Evolutionary conservation across 805 yeast species (phyloP).

Genomic region (Ogataea thermomethanolica): DNA sequence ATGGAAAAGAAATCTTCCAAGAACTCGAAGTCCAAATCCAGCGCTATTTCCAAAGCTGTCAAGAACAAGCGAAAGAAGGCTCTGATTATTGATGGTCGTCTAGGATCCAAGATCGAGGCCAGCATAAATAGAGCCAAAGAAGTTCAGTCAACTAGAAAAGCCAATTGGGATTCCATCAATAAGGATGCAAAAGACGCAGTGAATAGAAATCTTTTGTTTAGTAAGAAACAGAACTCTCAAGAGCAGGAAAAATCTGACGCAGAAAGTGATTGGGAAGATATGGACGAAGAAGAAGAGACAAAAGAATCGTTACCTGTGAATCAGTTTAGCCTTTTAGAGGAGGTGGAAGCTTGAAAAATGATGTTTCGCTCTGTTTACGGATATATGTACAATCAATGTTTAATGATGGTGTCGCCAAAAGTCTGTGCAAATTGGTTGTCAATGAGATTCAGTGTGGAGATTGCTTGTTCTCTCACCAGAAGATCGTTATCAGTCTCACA

Average conservation of each 20-base stretch:
- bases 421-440: conserved; percentile 25
- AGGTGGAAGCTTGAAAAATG: conserved; percentile 23
- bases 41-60: conserved; percentile 28
- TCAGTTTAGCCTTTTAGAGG: conserved; percentile 25
- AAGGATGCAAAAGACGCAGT: conserved; percentile 37
- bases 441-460: conserved; percentile 32
- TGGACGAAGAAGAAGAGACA: conserved; percentile 16
- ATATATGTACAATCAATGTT: conserved; percentile 5
- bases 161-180: conserved; percentile 72
- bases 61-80: conserved; percentile 45
- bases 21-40: conserved; percentile 16
- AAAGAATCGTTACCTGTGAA: conserved; percentile 17
- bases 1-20: conserved; percentile 36
- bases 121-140: conserved; percentile 61
- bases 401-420: conserved; percentile 10
- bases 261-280: conserved; percentile 22
- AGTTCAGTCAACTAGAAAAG: conserved; percentile 59
- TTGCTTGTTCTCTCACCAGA: conserved; percentile 58
- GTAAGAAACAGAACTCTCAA: background rate
- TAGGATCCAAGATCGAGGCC: conserved; percentile 59
- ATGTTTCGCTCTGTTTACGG: conserved; percentile 1
- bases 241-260: conserved; percentile 15
- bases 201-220: conserved; percentile 10
- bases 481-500: conserved; percentile 50
- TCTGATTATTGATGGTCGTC: conserved; percentile 48